A percentile compares a stretch with the other conserved stretches of the same genome.
Conservation (phyloP, 805 yeast genomes). For the Kuraishia capsulata region DNA sequence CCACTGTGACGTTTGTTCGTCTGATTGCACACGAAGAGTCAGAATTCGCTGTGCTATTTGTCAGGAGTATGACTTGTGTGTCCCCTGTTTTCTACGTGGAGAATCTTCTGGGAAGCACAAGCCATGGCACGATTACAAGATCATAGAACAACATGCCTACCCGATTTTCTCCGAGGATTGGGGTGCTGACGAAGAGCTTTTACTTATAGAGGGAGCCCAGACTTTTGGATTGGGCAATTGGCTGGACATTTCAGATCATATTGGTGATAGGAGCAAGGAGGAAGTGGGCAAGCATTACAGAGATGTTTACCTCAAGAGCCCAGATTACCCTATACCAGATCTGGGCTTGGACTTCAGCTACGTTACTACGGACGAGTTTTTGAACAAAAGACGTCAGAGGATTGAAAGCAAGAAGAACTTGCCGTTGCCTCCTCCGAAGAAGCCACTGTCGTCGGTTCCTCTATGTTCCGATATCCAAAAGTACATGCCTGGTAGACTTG, state of each 20-base stretch:
- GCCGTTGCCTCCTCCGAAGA: constrained; percentile 79
- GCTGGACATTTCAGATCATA: constrained; percentile 96
- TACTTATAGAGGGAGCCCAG: constrained; percentile 86
- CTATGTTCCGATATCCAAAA: constrained; percentile 96
- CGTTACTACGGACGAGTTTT: constrained; percentile 60
- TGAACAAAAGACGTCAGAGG: constrained; percentile 57
- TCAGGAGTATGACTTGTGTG: constrained; percentile 92
- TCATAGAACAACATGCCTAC: constrained; percentile 89
- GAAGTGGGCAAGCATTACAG: constrained; percentile 85
- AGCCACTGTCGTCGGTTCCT: constrained; percentile 89
- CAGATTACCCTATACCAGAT: constrained; percentile 82
- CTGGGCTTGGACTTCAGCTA: constrained; percentile 59
- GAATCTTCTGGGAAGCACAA: constrained; percentile 73
- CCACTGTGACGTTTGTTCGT: constrained; percentile 95
- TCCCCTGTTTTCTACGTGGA: constrained; percentile 92
- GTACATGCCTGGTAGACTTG: constrained; percentile 97
- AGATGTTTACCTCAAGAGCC: constrained; percentile 57
- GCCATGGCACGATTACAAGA: constrained; percentile 89
- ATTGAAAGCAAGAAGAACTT: constrained; percentile 63
- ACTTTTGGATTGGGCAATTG: constrained; percentile 90
- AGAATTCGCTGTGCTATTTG: constrained; percentile 90
- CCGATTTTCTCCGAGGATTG: constrained; percentile 86
- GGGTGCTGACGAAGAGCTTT: constrained; percentile 98
- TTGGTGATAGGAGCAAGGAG: constrained; percentile 85
- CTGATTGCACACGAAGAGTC: constrained; percentile 90